Base-by-base conservation (phyloP, 176 grass and related monocot genomes). In the Bolboschoenus planiculmis region DNA sequence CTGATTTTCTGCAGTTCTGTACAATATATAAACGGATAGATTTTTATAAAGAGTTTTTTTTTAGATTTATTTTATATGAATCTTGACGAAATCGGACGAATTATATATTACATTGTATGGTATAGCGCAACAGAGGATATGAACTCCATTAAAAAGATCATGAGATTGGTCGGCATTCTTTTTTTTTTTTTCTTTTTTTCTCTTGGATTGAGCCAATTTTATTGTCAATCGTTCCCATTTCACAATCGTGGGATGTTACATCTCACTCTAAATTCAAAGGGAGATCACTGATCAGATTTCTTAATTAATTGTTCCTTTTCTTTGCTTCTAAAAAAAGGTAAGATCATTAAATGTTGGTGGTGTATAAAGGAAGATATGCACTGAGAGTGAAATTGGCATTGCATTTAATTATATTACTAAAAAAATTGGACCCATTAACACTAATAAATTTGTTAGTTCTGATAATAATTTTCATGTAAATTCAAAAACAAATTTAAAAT, bases 211-310 rank as follows among this genome's bases (percentile, higher is more conserved):
- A 3, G 18, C 18, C 7, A 13, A 13, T 47, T 13, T 40, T 42
- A 47, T 73, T 47, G 68, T 74, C 68, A 74, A 74, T 29, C 10
- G 72, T 76, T 76, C 44, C 72, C 72, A 76, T 44, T 76, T 76
- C 23, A 76, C 23, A 50, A 51, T 76, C 42, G 26, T 29, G 13
- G 29, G 40, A 48, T 75, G 71, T 75, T 50, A 76, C 44, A 50
- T 44, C 44, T 51, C 27, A 51, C 5, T 30, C 14, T 51, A 51
- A 30, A 51, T 51, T 76, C 23, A 76, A 76, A 16, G 1, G 24
- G 42, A 6, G 35, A 67, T 39, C 63, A 67, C 34, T 10, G 23
- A 53, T 53, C 50, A 53, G 50, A 53, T 53, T 53, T 57, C 47
- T 40, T 40, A 56, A n/a, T 56, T n/a, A n/a, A n/a, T 56, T 61